Base-by-base conservation (phyloP, 768 basidiomycete species). In the Pleurotus giganteus region DNA sequence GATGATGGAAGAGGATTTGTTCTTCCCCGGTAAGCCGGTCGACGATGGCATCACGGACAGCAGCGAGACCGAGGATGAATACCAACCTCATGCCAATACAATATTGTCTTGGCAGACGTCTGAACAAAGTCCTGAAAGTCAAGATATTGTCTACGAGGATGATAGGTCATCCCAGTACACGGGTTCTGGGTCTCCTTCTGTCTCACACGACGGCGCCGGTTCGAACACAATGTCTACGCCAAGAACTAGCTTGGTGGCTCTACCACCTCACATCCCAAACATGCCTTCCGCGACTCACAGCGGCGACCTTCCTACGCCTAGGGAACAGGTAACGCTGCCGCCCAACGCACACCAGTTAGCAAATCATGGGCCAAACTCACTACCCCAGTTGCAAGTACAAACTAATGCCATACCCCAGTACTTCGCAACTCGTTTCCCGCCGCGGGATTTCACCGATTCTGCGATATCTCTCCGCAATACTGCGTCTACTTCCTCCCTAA, bases 1-100 rank as follows among this genome's bases (percentile, higher is more conserved):
- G 85, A 75, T 89, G 68, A 71, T 88, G 46, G 89, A 91, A 64
- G 87, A 89, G 66, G 87, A 91, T 58, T 65, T 91, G 2, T 84
- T 80, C 62, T 89, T 89, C 61, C 88, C 88, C 1, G 86, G 87
- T 11, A 77, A 72, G 57, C 57, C 65, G 2, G 60, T 68, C 13
- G 76, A 79, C 44, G 69, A 74, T 34, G 62, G 62, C 3, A 69
- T 69, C 4, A 60, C 61, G 4, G 65, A 72, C 23, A 47, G 60
- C 19, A 65, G 67, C 24, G 57, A 37, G 28, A 64, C 68, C 29
- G 65, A 62, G 32, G 60, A 61, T 21, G 59, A 62, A 24, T 61
- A 57, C 2, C 55, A 65, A 23, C 67, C 65, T 6, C 55, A 58
- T 19, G 57, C 58, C 15, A 51, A 51, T 23, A 51, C 49, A n/a